phyloP scores from a whole-genome alignment of 1,284 basidiomycete species.

The Ceratobasidium theobromae region DNA sequence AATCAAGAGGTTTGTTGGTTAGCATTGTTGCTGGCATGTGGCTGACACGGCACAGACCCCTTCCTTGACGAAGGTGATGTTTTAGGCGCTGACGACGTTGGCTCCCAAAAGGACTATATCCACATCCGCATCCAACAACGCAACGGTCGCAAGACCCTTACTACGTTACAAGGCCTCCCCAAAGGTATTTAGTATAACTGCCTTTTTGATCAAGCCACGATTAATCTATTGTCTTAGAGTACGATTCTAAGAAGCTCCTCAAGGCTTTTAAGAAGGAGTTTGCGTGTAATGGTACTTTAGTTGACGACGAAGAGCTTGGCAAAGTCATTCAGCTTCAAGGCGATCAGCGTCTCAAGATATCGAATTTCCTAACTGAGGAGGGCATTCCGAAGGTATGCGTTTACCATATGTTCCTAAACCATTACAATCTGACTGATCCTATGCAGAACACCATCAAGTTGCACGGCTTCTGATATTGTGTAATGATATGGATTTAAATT shows the following conservation, averaged over 20 bases:
- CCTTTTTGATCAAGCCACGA: not conserved
- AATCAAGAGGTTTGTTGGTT: constrained; percentile 62
- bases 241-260: constrained; percentile 96
- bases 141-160: constrained; percentile 99
- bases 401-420: not conserved
- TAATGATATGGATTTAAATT: constrained; percentile 24
- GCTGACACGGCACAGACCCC: constrained; percentile 64
- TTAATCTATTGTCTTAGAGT: constrained; percentile 58
- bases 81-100: constrained; percentile 72
- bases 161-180: constrained; percentile 94
- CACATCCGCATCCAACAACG: constrained; percentile 98
- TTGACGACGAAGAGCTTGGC: constrained; percentile 95
- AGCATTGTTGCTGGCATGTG: constrained; percentile 15
- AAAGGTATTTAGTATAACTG: constrained; percentile 61
- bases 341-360: constrained; percentile 93
- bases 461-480: constrained; percentile 70
- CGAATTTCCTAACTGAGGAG: constrained; percentile 79
- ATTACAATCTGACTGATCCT: not conserved
- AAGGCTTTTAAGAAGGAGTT: constrained; percentile 99
- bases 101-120: constrained; percentile 84
- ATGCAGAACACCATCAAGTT: constrained; percentile 67
- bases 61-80: constrained; percentile 90
- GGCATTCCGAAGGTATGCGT: constrained; percentile 57
- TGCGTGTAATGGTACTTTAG: constrained; percentile 97
- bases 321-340: constrained; percentile 99